Conservation (phyloP, 2,329 filamentous ascomycete genomes). For the Talaromyces sp. region DNA sequence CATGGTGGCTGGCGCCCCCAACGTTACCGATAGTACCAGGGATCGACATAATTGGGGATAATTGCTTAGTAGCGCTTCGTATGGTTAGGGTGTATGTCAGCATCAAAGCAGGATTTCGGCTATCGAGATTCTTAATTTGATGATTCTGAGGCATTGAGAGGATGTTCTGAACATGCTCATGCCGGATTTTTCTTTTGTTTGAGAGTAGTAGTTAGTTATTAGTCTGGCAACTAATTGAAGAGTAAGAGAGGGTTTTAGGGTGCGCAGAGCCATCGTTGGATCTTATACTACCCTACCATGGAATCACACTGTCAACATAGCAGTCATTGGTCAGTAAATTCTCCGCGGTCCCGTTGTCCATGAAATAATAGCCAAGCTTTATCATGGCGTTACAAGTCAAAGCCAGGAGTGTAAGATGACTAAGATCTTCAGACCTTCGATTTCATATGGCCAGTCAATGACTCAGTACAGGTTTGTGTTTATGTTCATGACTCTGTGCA, state of each 20-base stretch:
- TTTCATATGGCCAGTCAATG: neutral
- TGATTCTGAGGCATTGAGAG: too few relatives aligned
- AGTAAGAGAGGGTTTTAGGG: neutral
- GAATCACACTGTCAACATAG: neutral
- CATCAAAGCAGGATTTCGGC: neutral
- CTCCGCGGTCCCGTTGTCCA: neutral
- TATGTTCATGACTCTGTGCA: neutral
- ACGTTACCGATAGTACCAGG: neutral
- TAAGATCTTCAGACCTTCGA: neutral
- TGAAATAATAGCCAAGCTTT: neutral
- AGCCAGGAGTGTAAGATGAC: neutral
- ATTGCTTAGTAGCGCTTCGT: neutral
- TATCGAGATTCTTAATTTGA: neutral
- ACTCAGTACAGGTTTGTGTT: neutral
- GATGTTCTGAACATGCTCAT: too few relatives aligned
- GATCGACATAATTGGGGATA: neutral
- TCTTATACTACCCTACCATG: neutral
- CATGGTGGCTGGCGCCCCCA: conserved; percentile 4
- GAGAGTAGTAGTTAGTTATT: neutral
- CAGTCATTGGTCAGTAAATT: neutral
- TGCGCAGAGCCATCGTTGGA: neutral
- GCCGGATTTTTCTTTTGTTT: neutral
- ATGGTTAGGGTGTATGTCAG: neutral
- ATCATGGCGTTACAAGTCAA: neutral
- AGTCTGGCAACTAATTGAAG: neutral